phyloP scores from a whole-genome alignment of 1,284 basidiomycete species.

The Cutaneotrichosporon cutaneum region DNA sequence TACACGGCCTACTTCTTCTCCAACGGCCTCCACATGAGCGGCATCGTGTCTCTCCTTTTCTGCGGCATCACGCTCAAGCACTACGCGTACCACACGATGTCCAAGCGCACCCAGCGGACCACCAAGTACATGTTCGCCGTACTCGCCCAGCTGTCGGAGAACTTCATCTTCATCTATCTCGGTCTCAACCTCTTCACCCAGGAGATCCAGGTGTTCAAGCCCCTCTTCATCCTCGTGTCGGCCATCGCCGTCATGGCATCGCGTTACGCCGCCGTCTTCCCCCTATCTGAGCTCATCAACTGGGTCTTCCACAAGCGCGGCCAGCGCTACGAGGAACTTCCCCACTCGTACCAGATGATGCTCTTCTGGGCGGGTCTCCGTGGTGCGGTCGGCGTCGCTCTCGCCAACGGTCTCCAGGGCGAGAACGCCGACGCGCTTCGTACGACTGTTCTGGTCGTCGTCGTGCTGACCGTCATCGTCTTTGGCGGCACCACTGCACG shows the following conservation, averaged over 20 bases:
- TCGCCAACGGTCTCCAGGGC: constrained; percentile 92
- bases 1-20: constrained; percentile 99
- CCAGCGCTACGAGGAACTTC: constrained; percentile 79
- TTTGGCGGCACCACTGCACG: constrained; percentile 95
- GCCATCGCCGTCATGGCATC: constrained; percentile 86
- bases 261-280: constrained; percentile 94
- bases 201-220: constrained; percentile 86
- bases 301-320: constrained; percentile 79
- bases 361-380: constrained; percentile 97
- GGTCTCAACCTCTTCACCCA: constrained; percentile 93
- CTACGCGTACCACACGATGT: constrained; percentile 99
- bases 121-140: constrained; percentile 95
- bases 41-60: constrained; percentile 96
- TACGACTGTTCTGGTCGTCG: constrained; percentile 92
- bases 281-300: constrained; percentile 93
- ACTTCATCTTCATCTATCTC: constrained; percentile 99
- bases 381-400: constrained; percentile 93
- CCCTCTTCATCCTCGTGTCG: constrained; percentile 87
- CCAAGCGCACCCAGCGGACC: constrained; percentile 84
- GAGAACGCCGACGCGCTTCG: constrained; percentile 85
- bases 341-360: constrained; percentile 97
- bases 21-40: constrained; percentile 89
- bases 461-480: constrained; percentile 89
- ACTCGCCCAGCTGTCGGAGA: constrained; percentile 91
- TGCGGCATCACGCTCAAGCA: constrained; percentile 99